Evolutionary conservation across 2,329 filamentous ascomycete genomes (phyloP).

Genomic region (Sporothrix pallida): DNA sequence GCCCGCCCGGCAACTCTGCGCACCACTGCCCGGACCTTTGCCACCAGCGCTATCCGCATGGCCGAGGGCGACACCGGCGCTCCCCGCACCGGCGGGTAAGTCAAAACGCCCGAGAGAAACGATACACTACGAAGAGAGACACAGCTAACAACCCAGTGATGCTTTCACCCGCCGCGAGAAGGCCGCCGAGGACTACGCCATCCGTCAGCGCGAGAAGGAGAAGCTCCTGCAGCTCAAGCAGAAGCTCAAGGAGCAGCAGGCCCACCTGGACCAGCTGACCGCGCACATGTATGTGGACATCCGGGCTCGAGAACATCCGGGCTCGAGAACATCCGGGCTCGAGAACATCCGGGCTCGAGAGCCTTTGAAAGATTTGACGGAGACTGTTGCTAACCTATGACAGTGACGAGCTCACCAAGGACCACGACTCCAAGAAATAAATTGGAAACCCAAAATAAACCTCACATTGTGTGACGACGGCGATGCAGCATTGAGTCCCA

Average conservation of each 20-base stretch:
- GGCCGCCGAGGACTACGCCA: conserved; percentile 82
- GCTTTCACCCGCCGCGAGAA: conserved; percentile 91
- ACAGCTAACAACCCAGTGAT: conserved; percentile 63
- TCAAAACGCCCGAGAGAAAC: conserved; percentile 35
- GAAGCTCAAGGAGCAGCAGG: conserved; percentile 76
- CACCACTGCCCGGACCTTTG: conserved; percentile 62
- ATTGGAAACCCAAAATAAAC: background rate
- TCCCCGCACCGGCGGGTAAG: conserved; percentile 61
- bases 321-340: too few relatives aligned
- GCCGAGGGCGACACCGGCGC: conserved; percentile 72
- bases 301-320: too few relatives aligned
- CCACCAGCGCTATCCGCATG: conserved; percentile 68
- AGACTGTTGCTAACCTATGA: conserved; percentile 7
- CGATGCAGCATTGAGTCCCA: background rate
- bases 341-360: too few relatives aligned
- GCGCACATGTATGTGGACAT: conserved; percentile 75
- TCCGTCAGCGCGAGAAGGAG: conserved; percentile 85
- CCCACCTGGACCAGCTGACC: conserved; percentile 83
- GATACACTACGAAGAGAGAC: background rate
- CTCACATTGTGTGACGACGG: conserved; percentile 15
- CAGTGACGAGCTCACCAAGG: conserved; percentile 78
- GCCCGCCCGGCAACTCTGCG: conserved; percentile 60
- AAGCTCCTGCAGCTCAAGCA: conserved; percentile 81
- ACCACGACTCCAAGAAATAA: conserved; percentile 69
- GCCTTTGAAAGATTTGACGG: background rate